Percentiles rank a stretch among this genome's conserved stretches.
Conservation (phyloP, 495 filamentous ascomycete species). For the Parathielavia appendiculata region DNA sequence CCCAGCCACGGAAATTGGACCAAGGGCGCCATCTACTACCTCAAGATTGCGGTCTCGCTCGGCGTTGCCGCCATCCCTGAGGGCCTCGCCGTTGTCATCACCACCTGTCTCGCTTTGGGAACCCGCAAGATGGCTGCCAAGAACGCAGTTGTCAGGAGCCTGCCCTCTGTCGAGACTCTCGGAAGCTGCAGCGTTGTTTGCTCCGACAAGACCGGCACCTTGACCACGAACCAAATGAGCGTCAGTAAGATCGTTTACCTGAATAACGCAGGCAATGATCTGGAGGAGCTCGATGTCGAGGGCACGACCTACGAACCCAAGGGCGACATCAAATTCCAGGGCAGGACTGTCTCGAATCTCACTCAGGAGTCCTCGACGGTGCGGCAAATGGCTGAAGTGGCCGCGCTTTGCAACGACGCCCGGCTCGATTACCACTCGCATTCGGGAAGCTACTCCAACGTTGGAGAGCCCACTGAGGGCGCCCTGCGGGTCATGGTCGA, state of each 20-base stretch:
- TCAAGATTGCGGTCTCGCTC: constrained; percentile 98
- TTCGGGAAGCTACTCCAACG: constrained; percentile 65
- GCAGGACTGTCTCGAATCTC: constrained; percentile 63
- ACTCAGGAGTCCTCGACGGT: constrained; percentile 73
- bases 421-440: constrained; percentile 76
- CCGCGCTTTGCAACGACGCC: constrained; percentile 87
- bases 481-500: constrained; percentile 87
- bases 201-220: constrained; percentile 98
- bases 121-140: constrained; percentile 98
- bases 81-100: constrained; percentile 95
- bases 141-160: constrained; percentile 91
- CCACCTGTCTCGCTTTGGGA: constrained; percentile 89
- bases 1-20: constrained; percentile 89
- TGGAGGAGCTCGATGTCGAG: constrained; percentile 88
- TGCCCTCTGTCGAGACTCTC: constrained; percentile 95
- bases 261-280: constrained; percentile 59
- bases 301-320: constrained; percentile 90
- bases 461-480: constrained; percentile 95
- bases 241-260: constrained; percentile 89
- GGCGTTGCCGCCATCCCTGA: constrained; percentile 98
- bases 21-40: constrained; percentile 98
- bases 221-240: constrained; percentile 99
- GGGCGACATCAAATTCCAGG: constrained; percentile 62
- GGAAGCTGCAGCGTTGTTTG: constrained; percentile 99
- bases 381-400: constrained; percentile 75